Evolutionary conservation across 2,329 filamentous ascomycete genomes (phyloP), one percentile per base, ranked within the genome.

Genomic region (Phyllosticta citrichinensis): DNA sequence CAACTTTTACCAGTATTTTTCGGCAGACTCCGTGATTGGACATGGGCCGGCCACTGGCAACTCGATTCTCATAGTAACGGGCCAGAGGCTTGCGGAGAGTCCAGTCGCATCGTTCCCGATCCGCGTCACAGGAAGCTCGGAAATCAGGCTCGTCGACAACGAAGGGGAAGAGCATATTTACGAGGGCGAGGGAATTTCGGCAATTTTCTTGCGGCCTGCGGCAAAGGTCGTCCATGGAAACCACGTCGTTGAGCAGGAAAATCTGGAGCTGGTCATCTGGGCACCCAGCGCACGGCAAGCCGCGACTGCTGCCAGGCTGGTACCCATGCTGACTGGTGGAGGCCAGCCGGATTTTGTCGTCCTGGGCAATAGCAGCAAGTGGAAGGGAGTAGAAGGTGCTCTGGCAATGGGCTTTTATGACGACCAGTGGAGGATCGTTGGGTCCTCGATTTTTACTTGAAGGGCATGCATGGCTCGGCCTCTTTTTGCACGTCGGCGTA

Each of bases 301-400:
- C 55, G 70, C 72, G 33, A 75, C 79, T 60, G 82, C 81, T 51
- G 77, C 79, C 4, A 75, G 81, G 30, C 70, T 85, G 47, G 73
- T 83, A 24, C 82, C 83, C 0, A 78, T 80, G 65, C 68, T 83
- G 57, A 81, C 82, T 19, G 82, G 83, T 9, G 79, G 77, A 56
- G 81, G 82, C 0, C 80, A 83, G 65, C 82, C 83, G 12, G 81
- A 85, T 65, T 84, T 83, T 65, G 72, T 84, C 4, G 68, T 85
- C 2, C 65, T 81, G 27, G 74, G 77, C 52, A 66, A 71, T 58
- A 73, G 69, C 24, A 78, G 78, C 67, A 72, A 74, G 61, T 81
- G 77, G 78, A 77, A 76, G 64, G 82, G 81, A 1, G 69, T 79
- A 53, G 80, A 77, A 52, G 81, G 81, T 5, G 74, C 76, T 5